Evolutionary conservation across 331 rosid genomes (phyloP), one percentile per base, ranked within the genome.

Genomic region (Quercus tomentella): DNA sequence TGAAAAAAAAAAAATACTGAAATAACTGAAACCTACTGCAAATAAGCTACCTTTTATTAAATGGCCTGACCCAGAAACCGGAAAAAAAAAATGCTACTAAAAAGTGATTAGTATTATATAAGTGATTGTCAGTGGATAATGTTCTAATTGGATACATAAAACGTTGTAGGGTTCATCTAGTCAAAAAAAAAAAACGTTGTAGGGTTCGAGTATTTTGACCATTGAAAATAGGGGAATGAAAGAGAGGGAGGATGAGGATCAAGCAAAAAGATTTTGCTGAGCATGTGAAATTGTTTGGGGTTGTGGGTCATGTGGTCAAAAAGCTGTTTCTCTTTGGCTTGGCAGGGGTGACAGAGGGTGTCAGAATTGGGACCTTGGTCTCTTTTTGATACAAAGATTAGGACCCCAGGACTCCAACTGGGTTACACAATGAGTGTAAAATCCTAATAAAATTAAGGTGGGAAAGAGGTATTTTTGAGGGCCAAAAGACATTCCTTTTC

Each of bases 151-250:
- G 31, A 54, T 49, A 80, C n/a, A 67, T 45, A 63, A 82, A n/a
- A 5, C 17, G 21, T 74, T 70, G 83, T 35, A 72, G 75, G 57
- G 74, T 66, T 56, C 78, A n/a, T n/a, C n/a, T n/a, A n/a, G n/a
- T n/a, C n/a, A n/a, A n/a, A n/a, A n/a, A n/a, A n/a, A n/a, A n/a
- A 63, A 82, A n/a, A 5, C 17, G 21, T 74, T 70, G 83, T 35
- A 72, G 75, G 57, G 74, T 66, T 56, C 78, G 73, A 84, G 87
- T 5, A 72, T 52, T 12, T 85, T 88, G 89, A 84, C 85, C 88
- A 77, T 82, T 87, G 86, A 71, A 67, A 83, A 74, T 1, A n/a
- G 51, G 22, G 74, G 8, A 28, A 14, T 14, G 6, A 21, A 30
- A 9, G 8, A n/a, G 18, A 3, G 17, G 7, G 45, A 56, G 37